Evolutionary conservation across 2,329 filamentous ascomycete genomes (phyloP).

Genomic region (Pseudogymnoascus sp.): DNA sequence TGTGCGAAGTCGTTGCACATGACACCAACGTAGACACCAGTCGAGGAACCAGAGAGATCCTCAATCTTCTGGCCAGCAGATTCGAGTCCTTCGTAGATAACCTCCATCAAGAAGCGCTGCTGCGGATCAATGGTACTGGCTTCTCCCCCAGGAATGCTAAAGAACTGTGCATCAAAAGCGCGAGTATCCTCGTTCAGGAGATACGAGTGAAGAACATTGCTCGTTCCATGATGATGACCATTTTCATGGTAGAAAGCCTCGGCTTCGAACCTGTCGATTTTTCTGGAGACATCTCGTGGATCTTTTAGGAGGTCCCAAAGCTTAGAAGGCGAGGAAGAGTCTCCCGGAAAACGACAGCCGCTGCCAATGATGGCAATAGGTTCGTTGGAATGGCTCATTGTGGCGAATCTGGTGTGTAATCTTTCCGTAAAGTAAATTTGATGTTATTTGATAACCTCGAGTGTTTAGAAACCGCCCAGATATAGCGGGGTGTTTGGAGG

Average conservation of each 20-base stretch:
- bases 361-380: constrained; percentile 16
- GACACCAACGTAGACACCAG: constrained; percentile 29
- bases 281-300: constrained; percentile 10
- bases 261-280: constrained; percentile 12
- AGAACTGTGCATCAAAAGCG: constrained; percentile 25
- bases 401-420: background rate
- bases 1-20: constrained; percentile 33
- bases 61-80: constrained; percentile 22
- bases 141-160: constrained; percentile 24
- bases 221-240: constrained; percentile 12
- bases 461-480: background rate
- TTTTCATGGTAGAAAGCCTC: constrained; percentile 13
- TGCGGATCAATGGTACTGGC: constrained; percentile 27
- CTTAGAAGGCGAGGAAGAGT: constrained; percentile 11
- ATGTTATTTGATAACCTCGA: background rate
- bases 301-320: constrained; percentile 12
- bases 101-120: constrained; percentile 25
- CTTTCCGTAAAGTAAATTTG: background rate
- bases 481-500: too few species aligned
- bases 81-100: constrained; percentile 26
- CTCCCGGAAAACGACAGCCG: constrained; percentile 14
- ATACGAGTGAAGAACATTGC: constrained; percentile 11
- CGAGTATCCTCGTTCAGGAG: constrained; percentile 11
- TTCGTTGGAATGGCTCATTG: background rate
- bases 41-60: constrained; percentile 18